Conservation (phyloP, 202 grass and related monocot species). For the Saccharum hybrid region DNA sequence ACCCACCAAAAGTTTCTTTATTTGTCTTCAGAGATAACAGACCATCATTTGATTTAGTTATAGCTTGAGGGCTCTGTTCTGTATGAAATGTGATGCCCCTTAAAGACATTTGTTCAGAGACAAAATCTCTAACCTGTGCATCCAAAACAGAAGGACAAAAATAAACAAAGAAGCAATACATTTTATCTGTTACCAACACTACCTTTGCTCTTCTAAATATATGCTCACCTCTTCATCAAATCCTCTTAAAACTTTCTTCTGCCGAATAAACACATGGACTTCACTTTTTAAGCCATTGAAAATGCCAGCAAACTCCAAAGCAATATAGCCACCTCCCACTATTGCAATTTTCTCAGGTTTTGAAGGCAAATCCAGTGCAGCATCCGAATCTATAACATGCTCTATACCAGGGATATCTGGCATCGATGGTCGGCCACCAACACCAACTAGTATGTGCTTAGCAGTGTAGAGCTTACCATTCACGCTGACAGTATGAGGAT, state of each 20-base stretch:
- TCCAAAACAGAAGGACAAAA: not conserved
- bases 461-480: constrained; percentile 78
- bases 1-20: constrained; percentile 78
- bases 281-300: constrained; percentile 84
- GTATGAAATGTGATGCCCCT: constrained; percentile 83
- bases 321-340: constrained; percentile 85
- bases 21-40: constrained; percentile 84
- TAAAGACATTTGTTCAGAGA: constrained; percentile 90
- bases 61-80: constrained; percentile 70
- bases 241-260: constrained; percentile 75
- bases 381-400: constrained; percentile 78
- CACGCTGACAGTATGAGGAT: constrained; percentile 72
- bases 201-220: not conserved
- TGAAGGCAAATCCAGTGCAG: constrained; percentile 72
- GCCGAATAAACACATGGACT: constrained; percentile 86
- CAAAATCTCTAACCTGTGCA: constrained; percentile 83
- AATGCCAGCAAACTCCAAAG: constrained; percentile 87
- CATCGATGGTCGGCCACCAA: constrained; percentile 68
- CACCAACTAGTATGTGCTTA: constrained; percentile 76
- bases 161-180: constrained; percentile 25
- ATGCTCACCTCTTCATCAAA: constrained; percentile 81
- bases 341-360: constrained; percentile 85
- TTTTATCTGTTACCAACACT: not conserved
- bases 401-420: constrained; percentile 81
- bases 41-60: constrained; percentile 75